Percentiles rank a stretch among this genome's conserved stretches.
Conservation (phyloP, 1,139 yeast genomes). For the Protomyces arabidopsidicola region DNA sequence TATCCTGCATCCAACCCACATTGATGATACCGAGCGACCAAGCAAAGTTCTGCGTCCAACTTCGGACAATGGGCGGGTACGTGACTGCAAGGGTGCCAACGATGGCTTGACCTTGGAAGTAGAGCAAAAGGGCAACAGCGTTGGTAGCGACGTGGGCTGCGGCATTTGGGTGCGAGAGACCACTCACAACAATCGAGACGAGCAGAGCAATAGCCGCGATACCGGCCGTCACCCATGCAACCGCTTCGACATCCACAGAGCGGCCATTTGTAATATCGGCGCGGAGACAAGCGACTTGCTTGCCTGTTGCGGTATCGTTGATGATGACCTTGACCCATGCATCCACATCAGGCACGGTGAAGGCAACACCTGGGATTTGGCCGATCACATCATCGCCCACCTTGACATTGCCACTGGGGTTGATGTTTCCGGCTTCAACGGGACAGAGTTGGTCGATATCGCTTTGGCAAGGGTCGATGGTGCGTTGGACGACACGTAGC, state of each 20-base stretch:
- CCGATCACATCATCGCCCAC: slow-evolving; percentile 46
- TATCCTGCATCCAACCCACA: slow-evolving; percentile 73
- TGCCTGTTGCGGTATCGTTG: slow-evolving; percentile 43
- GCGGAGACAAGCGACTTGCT: slow-evolving; percentile 83
- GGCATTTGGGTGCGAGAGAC: slow-evolving; percentile 83
- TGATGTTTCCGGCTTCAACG: slow-evolving; percentile 78
- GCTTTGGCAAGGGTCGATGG: slow-evolving; percentile 59
- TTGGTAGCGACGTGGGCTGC: slow-evolving; percentile 97
- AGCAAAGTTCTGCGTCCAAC: slow-evolving; percentile 95
- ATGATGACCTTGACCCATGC: slow-evolving; percentile 79
- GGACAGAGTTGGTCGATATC: slow-evolving; percentile 67
- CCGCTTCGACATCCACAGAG: slow-evolving; percentile 90
- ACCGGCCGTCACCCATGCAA: slow-evolving; percentile 96
- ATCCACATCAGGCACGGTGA: slow-evolving; percentile 87
- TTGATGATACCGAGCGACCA: slow-evolving; percentile 93
- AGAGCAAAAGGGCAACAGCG: slow-evolving; percentile 83
- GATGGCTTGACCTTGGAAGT: slow-evolving; percentile 89
- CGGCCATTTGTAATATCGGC: slow-evolving; percentile 82
- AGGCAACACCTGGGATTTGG: slow-evolving; percentile 75
- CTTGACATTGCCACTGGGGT: slow-evolving; percentile 53
- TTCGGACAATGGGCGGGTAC: slow-evolving; percentile 95
- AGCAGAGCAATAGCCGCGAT: slow-evolving; percentile 81
- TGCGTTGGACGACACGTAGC: slow-evolving; percentile 54
- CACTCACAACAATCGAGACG: slow-evolving; percentile 80
- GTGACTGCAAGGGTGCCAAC: slow-evolving; percentile 95